phyloP scores from a whole-genome alignment of 495 filamentous ascomycete species.

The Trichoderma reesei region DNA sequence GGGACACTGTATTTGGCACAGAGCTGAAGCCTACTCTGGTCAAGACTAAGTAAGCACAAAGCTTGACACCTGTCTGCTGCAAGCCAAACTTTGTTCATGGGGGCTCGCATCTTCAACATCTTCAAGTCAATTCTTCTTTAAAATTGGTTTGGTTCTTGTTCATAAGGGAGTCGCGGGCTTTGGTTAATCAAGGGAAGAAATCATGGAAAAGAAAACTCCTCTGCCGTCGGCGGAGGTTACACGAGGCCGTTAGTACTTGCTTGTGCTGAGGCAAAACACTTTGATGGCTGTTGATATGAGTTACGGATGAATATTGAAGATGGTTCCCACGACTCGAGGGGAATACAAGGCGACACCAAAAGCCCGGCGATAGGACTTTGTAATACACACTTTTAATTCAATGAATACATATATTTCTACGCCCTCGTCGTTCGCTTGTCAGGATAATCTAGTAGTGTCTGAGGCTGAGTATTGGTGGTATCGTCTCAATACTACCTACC shows the following conservation, averaged over 20 bases:
- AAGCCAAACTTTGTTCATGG: background rate
- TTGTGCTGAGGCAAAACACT: background rate
- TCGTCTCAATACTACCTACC: background rate
- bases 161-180: background rate
- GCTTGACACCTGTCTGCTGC: background rate
- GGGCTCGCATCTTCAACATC: background rate
- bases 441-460: too few species aligned
- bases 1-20: constrained; percentile 88
- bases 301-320: background rate
- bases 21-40: constrained; percentile 48
- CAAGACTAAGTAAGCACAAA: constrained; percentile 46
- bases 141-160: background rate
- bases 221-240: background rate
- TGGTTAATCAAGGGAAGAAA: too few species aligned
- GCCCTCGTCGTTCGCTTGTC: too few species aligned
- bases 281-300: background rate
- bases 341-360: background rate
- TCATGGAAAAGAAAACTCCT: too few species aligned
- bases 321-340: background rate
- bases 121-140: background rate
- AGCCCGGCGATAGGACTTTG: background rate
- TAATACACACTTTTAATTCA: background rate
- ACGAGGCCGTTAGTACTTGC: background rate
- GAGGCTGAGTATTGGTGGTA: background rate
- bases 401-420: background rate